phyloP scores from a whole-genome alignment of 768 basidiomycete species.

The Lentinula sp. region DNA sequence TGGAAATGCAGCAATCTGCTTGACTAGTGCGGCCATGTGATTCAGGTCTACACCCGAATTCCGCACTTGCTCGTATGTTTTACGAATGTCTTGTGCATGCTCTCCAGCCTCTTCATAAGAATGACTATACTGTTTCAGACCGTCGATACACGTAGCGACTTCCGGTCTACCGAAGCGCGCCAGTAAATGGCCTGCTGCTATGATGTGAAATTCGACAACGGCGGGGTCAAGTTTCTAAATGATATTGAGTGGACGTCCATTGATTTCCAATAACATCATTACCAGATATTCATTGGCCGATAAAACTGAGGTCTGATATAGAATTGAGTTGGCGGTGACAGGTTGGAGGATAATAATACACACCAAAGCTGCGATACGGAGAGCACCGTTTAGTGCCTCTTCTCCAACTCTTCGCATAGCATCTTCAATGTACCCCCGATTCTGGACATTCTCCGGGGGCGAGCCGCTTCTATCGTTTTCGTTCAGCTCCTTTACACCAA shows the following conservation, averaged over 20 bases:
- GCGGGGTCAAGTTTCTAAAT: slow-evolving; percentile 74
- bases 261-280: slow-evolving; percentile 15
- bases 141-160: slow-evolving; percentile 77
- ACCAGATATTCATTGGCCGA: slow-evolving; percentile 86
- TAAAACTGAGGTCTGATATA: slow-evolving; percentile 65
- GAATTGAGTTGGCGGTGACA: neutral
- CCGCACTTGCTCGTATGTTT: slow-evolving; percentile 32
- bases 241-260: neutral
- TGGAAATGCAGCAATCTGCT: slow-evolving; percentile 24
- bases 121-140: slow-evolving; percentile 82
- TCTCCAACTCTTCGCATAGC: slow-evolving; percentile 67
- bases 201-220: slow-evolving; percentile 83
- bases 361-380: slow-evolving; percentile 86
- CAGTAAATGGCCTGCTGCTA: slow-evolving; percentile 76
- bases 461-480: slow-evolving; percentile 31
- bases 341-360: slow-evolving; percentile 15
- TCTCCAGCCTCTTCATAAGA: slow-evolving; percentile 85
- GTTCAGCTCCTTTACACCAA: slow-evolving; percentile 73
- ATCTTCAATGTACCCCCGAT: slow-evolving; percentile 49
- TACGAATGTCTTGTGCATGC: slow-evolving; percentile 65
- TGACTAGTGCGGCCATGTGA: slow-evolving; percentile 39
- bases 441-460: slow-evolving; percentile 26
- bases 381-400: slow-evolving; percentile 79
- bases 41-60: slow-evolving; percentile 32
- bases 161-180: slow-evolving; percentile 81